Evolutionary conservation across 2,329 filamentous ascomycete genomes (phyloP), one percentile per base, ranked within the genome.

Genomic region (Metarhizium guizhouense): DNA sequence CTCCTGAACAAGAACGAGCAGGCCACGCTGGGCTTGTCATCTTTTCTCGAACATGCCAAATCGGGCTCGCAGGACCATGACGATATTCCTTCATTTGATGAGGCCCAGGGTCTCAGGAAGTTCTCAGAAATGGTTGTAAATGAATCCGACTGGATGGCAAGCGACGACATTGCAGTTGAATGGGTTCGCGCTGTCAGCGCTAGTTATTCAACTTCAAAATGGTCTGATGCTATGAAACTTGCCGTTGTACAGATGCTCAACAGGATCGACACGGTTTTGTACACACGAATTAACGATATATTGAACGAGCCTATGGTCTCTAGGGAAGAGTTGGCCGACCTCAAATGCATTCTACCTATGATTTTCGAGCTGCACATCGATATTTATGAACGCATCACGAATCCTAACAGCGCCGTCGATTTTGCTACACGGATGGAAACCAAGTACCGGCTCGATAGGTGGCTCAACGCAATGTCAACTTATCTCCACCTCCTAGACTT

Each of bases 31-130:
- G 80, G 80, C 8, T 72, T 84, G 16, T 82, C 79, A 1, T 82
- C 81, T 4, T 86, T 86, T 60, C 73, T 86, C 4, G 83, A 86
- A 60, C 81, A 86, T 61, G 78, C 82, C 1, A 85, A 84, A 60
- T 72, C 78, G 0, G 76, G 76, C 3, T 75, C 79, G 0, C 76
- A 81, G 61, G 76, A 79, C 52, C 70, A 75, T 25, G 69, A 70
- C 1, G 74, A 72, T n/a, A 73, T 71, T 3, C 71, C 76, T 0
- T 61, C 66, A 0, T 83, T 85, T 58, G 74, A 82, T 20, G 80
- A 83, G 54, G 69, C 72, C 1, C 74, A 74, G 47, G 80, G 81
- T 0, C 66, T 87, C 4, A 68, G 69, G 32, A 61, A 68, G 0
- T 87, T 87, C 62, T 75, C 79, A 1, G 68, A 73, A 29, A 71